phyloP scores from a whole-genome alignment of 2,329 filamentous ascomycete genomes.

The Colletotrichum musicola region DNA sequence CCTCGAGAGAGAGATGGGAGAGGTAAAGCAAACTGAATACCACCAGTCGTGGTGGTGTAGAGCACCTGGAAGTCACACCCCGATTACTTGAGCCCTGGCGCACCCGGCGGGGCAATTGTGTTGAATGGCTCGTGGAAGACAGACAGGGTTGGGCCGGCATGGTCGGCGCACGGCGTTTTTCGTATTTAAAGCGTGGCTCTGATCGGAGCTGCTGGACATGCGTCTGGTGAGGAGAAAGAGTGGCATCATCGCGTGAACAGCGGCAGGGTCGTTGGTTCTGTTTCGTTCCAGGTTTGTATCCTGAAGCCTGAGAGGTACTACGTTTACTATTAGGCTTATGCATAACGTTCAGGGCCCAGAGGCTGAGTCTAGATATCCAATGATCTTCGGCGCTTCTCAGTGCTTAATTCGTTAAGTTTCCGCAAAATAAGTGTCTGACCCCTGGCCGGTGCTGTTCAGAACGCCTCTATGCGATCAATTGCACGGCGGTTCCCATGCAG shows the following conservation, averaged over 20 bases:
- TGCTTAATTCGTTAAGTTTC: no score
- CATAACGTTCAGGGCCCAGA: no score
- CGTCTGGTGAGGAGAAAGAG: neutral
- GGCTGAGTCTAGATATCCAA: no score
- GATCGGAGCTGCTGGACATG: slow-evolving; percentile 1
- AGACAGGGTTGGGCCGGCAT: slow-evolving; percentile 19
- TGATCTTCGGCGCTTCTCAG: no score
- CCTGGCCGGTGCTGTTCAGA: no score
- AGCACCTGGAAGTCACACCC: slow-evolving; percentile 14
- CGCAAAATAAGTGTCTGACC: no score
- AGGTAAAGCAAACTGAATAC: neutral
- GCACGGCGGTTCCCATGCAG: no score
- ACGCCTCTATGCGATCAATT: no score
- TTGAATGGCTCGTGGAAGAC: slow-evolving; percentile 12
- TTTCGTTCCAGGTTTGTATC: neutral
- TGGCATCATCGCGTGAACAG: neutral
- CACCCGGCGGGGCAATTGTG: neutral
- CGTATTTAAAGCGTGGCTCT: neutral
- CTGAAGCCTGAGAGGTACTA: neutral
- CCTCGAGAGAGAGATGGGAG: neutral
- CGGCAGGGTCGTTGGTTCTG: neutral
- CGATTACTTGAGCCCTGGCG: neutral
- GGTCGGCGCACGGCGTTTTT: slow-evolving; percentile 29
- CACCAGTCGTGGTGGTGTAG: slow-evolving; percentile 1
- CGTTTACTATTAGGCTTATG: no score